These are phyloP conservation scores for Rosellinia necatrix DNA, from an alignment of 2,329 filamentous ascomycete genomes.

Conservation along the genomic window DNA sequence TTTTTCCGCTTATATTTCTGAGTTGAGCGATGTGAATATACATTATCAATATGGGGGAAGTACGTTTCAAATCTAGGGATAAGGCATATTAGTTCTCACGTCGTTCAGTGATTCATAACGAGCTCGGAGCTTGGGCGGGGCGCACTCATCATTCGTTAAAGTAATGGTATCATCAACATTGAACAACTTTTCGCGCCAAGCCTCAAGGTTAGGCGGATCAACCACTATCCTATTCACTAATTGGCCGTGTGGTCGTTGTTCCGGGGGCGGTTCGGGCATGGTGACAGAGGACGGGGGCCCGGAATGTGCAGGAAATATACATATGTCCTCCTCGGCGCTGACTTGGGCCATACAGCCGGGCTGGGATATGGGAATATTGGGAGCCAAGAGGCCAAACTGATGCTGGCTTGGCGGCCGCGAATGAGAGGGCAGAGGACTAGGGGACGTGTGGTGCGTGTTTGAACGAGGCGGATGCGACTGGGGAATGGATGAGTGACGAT, in stretches of 20 bases:
- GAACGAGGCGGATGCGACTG: conserved; percentile 32
- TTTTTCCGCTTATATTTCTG: conserved; percentile 81
- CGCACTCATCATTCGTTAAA: conserved; percentile 72
- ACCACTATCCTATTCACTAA: conserved; percentile 61
- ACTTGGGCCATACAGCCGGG: conserved; percentile 30
- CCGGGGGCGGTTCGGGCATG: conserved; percentile 41
- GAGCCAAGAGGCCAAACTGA: conserved; percentile 54
- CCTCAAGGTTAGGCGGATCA: conserved; percentile 68
- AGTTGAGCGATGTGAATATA: conserved; percentile 83
- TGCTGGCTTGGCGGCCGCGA: conserved; percentile 40
- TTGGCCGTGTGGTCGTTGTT: conserved; percentile 55
- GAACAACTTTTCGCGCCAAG: conserved; percentile 75
- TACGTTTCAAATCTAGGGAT: conserved; percentile 72
- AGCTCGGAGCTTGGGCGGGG: conserved; percentile 1
- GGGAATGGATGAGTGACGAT: conserved; percentile 30
- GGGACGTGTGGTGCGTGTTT: conserved; percentile 23
- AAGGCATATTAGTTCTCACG: conserved; percentile 23
- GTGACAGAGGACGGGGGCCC: conserved; percentile 30
- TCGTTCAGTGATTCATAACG: neutral
- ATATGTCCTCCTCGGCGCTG: conserved; percentile 46
- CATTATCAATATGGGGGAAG: conserved; percentile 82
- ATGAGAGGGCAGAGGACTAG: conserved; percentile 43
- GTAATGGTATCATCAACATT: conserved; percentile 75
- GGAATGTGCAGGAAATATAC: conserved; percentile 37
- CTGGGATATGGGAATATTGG: conserved; percentile 23